Evolutionary conservation across 1,284 basidiomycete species (phyloP).

Genomic region (Omphalotus olearius): DNA sequence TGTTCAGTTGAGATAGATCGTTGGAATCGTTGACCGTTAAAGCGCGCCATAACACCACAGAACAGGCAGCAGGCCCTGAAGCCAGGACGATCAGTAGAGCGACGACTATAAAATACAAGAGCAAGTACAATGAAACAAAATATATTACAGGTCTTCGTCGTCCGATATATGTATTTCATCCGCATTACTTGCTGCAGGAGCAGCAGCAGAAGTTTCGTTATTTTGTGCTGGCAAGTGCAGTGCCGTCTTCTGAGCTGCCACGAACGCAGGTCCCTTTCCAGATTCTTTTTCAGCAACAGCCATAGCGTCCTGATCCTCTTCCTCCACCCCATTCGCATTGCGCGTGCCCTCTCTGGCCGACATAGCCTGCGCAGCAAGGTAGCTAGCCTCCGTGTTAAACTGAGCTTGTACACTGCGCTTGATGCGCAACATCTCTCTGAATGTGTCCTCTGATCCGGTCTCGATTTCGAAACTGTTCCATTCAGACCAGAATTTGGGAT

Average conservation of each 20-base stretch:
- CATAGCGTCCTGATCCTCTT: slow-evolving; percentile 18
- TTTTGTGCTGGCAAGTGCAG: slow-evolving; percentile 21
- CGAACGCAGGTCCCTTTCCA: slow-evolving; percentile 38
- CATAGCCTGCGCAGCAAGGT: slow-evolving; percentile 81
- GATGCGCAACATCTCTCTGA: slow-evolving; percentile 98
- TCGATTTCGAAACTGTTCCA: slow-evolving; percentile 99
- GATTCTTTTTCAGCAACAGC: slow-evolving; percentile 28
- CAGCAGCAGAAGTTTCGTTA: slow-evolving; percentile 18
- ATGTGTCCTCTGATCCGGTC: slow-evolving; percentile 97
- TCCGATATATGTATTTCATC: slow-evolving; percentile 86
- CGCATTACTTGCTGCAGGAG: slow-evolving; percentile 45
- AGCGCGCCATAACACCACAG: not conserved
- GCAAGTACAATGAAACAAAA: slow-evolving; percentile 8
- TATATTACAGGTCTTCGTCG: slow-evolving; percentile 56
- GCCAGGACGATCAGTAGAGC: not conserved
- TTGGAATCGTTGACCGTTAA: slow-evolving; percentile 42
- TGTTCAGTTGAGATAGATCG: slow-evolving; percentile 68
- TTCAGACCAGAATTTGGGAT: slow-evolving; percentile 91
- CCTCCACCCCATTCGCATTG: slow-evolving; percentile 50
- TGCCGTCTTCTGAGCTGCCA: slow-evolving; percentile 40
- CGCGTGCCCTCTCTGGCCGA: slow-evolving; percentile 58
- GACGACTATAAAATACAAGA: slow-evolving; percentile 15
- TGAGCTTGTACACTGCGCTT: slow-evolving; percentile 97
- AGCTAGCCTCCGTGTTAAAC: slow-evolving; percentile 95
- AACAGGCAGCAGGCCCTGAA: no score